phyloP scores from a whole-genome alignment of 345 rosid genomes.

The Orychophragmus violaceus region DNA sequence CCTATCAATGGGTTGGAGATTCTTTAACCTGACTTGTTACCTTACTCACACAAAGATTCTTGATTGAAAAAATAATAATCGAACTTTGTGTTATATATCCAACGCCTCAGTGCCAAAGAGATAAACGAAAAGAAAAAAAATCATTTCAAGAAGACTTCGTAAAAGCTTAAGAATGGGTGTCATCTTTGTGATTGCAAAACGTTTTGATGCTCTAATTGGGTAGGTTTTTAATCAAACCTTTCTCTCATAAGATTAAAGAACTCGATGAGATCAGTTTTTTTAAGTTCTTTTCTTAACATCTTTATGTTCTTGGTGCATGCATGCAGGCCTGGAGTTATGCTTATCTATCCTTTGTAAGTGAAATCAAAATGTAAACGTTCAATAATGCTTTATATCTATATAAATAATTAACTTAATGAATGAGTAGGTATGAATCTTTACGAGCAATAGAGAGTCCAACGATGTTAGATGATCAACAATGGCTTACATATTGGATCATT shows the following conservation, averaged over 20 bases:
- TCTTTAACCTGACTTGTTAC: conserved; percentile 27
- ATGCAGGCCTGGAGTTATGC: conserved; percentile 85
- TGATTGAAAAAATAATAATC: conserved; percentile 4
- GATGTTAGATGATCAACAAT: conserved; percentile 80
- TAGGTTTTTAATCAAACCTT: conserved; percentile 10
- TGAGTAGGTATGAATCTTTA: conserved; percentile 68
- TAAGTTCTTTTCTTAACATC: background rate
- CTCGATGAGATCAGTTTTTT: background rate
- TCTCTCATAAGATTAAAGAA: background rate
- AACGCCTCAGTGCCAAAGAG: conserved; percentile 21
- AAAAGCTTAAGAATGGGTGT: conserved; percentile 41
- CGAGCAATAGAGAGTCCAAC: conserved; percentile 92
- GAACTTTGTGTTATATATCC: conserved; percentile 23
- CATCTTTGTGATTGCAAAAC: conserved; percentile 48
- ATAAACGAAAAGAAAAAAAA: background rate
- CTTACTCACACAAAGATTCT: conserved; percentile 23
- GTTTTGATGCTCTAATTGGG: conserved; percentile 66
- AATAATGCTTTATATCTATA: background rate
- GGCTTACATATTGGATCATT: conserved; percentile 94
- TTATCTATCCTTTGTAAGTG: conserved; percentile 86
- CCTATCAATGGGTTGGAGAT: conserved; percentile 18
- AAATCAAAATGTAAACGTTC: background rate
- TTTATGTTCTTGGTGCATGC: background rate
- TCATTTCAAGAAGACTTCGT: background rate
- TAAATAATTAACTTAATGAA: background rate